Evolutionary conservation across 768 basidiomycete genomes (phyloP), one percentile per base, ranked within the genome.

Genomic region (Filobasidium floriforme): DNA sequence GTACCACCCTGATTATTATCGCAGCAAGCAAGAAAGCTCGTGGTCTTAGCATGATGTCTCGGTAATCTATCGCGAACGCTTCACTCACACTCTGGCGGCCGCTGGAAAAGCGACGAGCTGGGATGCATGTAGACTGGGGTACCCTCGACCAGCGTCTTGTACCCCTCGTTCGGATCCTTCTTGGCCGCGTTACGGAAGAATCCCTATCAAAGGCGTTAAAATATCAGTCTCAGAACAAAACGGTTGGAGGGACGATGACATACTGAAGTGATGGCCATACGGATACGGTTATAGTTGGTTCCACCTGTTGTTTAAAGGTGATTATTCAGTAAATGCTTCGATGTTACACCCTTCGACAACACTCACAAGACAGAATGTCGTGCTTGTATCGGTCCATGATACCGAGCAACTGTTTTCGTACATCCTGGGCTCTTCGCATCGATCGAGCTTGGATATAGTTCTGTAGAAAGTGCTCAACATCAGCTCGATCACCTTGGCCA

Each of bases 381-480:
- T 98, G 96, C 77, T 97, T 98, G 79, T 98, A 97, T 86, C 96
- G 84, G 77, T 99, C 96, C 96, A 99, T 98, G 77, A 99, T 98
- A 68, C 96, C 96, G 49, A 98, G 82, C 62, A 99, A 80, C 80
- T 99, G 96, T 76, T 99, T 99, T 66, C 96, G 82, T 11, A 99
- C 92, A 82, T 99, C 96, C 79, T 98, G 93, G 6, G 94, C 96
- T 7, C 93, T 84, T 65, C 91, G 84, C 92, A 99, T 93, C 71
- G 91, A 96, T 75, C 96, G 84, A 12, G 92, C 94, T 78, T 98
- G 96, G 60, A 98, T 96, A 74, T 93, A 99, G 79, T 98, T 98
- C 80, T 72, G 55, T 6, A 54, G 28, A 24, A 7, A 32, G 44
- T 9, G 29, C 52, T 46, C n/a, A 65, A 57, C 26, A 61, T 41